Evolutionary conservation across 2,329 filamentous ascomycete species (phyloP).

Genomic region (Lasiodiplodia hormozganensis): DNA sequence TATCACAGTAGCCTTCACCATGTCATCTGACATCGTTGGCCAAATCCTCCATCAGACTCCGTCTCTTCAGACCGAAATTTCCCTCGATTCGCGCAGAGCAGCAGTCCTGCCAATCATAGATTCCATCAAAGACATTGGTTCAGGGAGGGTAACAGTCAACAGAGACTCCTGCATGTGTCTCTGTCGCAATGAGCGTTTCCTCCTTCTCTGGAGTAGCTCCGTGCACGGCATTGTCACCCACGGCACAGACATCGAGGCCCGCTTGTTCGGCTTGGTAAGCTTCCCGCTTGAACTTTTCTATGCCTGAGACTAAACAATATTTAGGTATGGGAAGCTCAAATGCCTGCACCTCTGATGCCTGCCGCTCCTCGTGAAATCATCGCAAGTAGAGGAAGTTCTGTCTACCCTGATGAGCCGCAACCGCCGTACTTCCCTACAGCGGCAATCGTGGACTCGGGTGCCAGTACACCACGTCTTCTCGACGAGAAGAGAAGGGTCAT

Average conservation of each 20-base stretch:
- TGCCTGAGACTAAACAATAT: background rate
- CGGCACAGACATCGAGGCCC: slow-evolving; percentile 39
- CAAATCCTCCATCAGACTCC: slow-evolving; percentile 47
- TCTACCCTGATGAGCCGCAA: background rate
- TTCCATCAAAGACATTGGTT: slow-evolving; percentile 45
- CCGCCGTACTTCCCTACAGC: slow-evolving; percentile 2
- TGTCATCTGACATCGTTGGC: slow-evolving; percentile 53
- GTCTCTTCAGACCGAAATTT: slow-evolving; percentile 48
- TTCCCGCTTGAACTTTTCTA: background rate
- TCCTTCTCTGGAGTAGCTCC: slow-evolving; percentile 55
- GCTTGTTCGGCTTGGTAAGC: slow-evolving; percentile 23
- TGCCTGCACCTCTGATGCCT: slow-evolving; percentile 27
- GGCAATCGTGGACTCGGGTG: background rate
- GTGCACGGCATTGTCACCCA: slow-evolving; percentile 50
- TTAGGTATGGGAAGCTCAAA: slow-evolving; percentile 37
- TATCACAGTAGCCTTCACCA: slow-evolving; percentile 52
- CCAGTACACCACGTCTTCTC: slow-evolving; percentile 28
- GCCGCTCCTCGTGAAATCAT: background rate
- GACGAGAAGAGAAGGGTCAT: slow-evolving; percentile 39
- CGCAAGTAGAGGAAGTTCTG: background rate
- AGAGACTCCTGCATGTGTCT: slow-evolving; percentile 51
- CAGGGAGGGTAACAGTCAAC: slow-evolving; percentile 49
- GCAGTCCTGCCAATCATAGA: slow-evolving; percentile 51
- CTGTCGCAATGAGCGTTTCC: slow-evolving; percentile 50
- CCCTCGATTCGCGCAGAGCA: slow-evolving; percentile 13